Evolutionary conservation across 2,329 filamentous ascomycete genomes (phyloP).

Genomic region (Fusarium camptoceras): DNA sequence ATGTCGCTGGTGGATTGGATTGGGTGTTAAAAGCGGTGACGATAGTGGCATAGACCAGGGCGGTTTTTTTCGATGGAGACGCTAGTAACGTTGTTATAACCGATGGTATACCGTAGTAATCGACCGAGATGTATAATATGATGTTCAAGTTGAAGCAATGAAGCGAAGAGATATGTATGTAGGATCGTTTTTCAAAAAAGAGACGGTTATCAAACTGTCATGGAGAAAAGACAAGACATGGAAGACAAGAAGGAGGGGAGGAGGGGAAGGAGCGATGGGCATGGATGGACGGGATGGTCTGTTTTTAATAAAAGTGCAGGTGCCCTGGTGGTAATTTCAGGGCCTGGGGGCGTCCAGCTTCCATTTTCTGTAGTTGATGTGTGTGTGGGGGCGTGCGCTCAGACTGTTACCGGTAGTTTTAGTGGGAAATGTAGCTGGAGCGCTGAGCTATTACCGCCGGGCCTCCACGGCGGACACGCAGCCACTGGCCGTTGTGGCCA

Average conservation of each 20-base stretch:
- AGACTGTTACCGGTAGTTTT: slow-evolving; percentile 25
- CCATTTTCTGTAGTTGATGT: slow-evolving; percentile 11
- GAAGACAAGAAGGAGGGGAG: slow-evolving; percentile 45
- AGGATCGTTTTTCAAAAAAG: slow-evolving; percentile 19
- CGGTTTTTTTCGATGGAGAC: slow-evolving; percentile 30
- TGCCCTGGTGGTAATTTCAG: slow-evolving; percentile 35
- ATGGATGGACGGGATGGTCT: slow-evolving; percentile 47
- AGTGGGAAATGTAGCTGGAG: slow-evolving; percentile 21
- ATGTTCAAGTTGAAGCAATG: slow-evolving; percentile 31
- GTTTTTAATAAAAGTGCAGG: slow-evolving; percentile 48
- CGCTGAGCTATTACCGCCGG: slow-evolving; percentile 17
- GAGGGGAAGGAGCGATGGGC: slow-evolving; percentile 41
- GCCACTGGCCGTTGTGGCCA: slow-evolving; percentile 26
- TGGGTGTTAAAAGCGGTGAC: slow-evolving; percentile 42
- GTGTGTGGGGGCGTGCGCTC: slow-evolving; percentile 31
- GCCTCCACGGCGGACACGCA: slow-evolving; percentile 5
- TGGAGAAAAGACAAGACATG: slow-evolving; percentile 35
- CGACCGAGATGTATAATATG: slow-evolving; percentile 9
- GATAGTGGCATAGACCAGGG: slow-evolving; percentile 44
- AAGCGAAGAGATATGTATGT: slow-evolving; percentile 30
- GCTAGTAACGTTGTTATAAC: slow-evolving; percentile 28
- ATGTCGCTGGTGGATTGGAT: slow-evolving; percentile 35
- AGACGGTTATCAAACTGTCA: slow-evolving; percentile 41
- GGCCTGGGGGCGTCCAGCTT: slow-evolving; percentile 35
- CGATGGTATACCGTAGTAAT: slow-evolving; percentile 16